Evolutionary conservation across 768 basidiomycete genomes (phyloP).

Genomic region (Pleurotus ostreatus): DNA sequence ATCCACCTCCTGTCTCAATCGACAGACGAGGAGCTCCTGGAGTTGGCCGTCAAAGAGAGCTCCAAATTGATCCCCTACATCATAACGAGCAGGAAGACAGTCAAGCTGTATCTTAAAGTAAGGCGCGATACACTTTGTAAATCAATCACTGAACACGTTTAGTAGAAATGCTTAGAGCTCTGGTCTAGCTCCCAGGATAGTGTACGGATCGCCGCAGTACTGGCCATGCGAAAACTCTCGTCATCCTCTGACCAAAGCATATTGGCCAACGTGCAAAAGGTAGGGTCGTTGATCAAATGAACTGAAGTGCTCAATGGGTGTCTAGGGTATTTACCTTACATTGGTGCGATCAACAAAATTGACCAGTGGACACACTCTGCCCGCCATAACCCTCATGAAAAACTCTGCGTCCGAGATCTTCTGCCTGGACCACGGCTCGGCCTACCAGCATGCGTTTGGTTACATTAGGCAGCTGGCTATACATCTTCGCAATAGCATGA

Average conservation of each 20-base stretch:
- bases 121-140: not conserved
- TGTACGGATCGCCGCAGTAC: conserved; percentile 80
- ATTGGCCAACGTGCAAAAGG: conserved; percentile 84
- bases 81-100: conserved; percentile 74
- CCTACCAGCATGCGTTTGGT: conserved; percentile 94
- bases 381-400: conserved; percentile 95
- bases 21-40: conserved; percentile 58
- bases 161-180: conserved; percentile 72
- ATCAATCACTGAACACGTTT: not conserved
- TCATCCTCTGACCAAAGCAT: conserved; percentile 75
- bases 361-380: conserved; percentile 83
- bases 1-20: conserved; percentile 76
- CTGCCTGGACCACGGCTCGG: conserved; percentile 62
- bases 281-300: conserved; percentile 23
- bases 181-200: conserved; percentile 83
- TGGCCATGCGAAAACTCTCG: conserved; percentile 79
- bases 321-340: conserved; percentile 82
- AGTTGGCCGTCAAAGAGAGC: conserved; percentile 77
- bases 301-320: not conserved
- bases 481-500: conserved; percentile 88
- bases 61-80: conserved; percentile 90
- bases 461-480: conserved; percentile 95
- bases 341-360: conserved; percentile 81
- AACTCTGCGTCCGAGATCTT: conserved; percentile 94
- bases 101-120: conserved; percentile 87